Percentiles rank a stretch among this genome's conserved stretches.
Evolutionary conservation across 345 rosid species (phyloP).

Genomic region (Eucalyptus leucophloia): DNA sequence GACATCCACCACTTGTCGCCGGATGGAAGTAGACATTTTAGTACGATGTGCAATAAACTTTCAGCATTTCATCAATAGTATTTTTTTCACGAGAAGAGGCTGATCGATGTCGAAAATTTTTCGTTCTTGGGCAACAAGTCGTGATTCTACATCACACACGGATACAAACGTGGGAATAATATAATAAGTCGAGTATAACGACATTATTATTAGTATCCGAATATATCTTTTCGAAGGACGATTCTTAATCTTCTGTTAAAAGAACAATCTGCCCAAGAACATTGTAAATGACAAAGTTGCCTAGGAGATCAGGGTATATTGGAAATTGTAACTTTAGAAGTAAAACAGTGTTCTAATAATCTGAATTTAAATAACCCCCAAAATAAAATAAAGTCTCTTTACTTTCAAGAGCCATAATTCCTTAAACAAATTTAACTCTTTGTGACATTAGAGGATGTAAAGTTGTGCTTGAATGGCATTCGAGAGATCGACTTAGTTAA

Average conservation of each 20-base stretch:
- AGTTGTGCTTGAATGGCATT: not conserved
- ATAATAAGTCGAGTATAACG: not conserved
- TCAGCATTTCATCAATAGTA: not conserved
- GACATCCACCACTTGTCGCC: not conserved
- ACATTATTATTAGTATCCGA: not conserved
- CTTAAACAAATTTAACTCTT: not conserved
- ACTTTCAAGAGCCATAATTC: not conserved
- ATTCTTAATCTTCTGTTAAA: not conserved
- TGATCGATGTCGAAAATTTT: not conserved
- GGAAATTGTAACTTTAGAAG: not conserved
- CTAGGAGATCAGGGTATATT: not conserved
- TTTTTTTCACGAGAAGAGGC: not conserved
- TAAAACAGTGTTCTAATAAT: not conserved
- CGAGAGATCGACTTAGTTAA: not conserved
- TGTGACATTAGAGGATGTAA: not conserved
- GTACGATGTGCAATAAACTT: not conserved
- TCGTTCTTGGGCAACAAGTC: not conserved
- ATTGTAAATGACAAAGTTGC: not conserved
- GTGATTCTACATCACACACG: not conserved
- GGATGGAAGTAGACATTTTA: not conserved
- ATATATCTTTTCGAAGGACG: not conserved
- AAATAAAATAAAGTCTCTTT: not conserved
- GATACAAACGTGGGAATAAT: not conserved
- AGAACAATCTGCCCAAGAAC: not conserved
- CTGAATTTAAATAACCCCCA: not conserved